Evolutionary conservation across 192 early-diverging fungal genomes (phyloP), one percentile per base, ranked within the genome.

Genomic region (Coemansia sp.): DNA sequence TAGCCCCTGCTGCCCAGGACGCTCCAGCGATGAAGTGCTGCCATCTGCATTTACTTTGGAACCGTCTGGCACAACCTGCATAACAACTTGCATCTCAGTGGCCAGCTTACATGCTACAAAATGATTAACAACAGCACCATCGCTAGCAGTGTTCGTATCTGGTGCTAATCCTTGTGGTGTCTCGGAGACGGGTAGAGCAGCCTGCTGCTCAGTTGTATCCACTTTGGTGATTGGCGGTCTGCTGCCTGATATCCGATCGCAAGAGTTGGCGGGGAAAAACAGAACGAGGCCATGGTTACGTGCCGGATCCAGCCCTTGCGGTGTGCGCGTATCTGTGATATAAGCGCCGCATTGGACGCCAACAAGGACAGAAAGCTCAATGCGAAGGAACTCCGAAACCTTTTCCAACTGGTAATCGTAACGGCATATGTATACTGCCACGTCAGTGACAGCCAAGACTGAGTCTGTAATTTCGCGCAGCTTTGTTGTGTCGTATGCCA

Each of bases 391-490:
- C 71, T 88, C 83, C 0, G 87, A 69, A 0, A 89, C 85, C 64
- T 89, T 88, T 56, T 88, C 87, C 63, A 87, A 65, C 59, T 84
- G 82, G 52, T 89, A 86, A 67, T 89, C 82, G 30, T 86, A 88
- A 19, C 85, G 79, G 62, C 89, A 91, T 19, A 91, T 69, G 63
- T 89, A 89, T 0, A 91, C 60, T 0, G 89, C 88, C 27, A 77
- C 77, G 30, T 83, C 71, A 0, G 89, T 89, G 22, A 91, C 58
- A 0, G 88, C 64, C 5, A 91, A 70, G 14, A 91, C 85, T 67
- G 88, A 86, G 65, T 91, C 88, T 59, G 84, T 83, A 31, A 83
- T 83, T 7, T 70, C 68, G 19, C 56, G 60, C 31, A 58, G n/a
- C 55, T 68, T 81, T 56, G 70, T 53, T 34, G 82, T 78, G 65